A percentile compares a stretch with the other conserved stretches of the same genome.
Conservation (phyloP, 208 protist species). For the Crithidia mellificae region DNA sequence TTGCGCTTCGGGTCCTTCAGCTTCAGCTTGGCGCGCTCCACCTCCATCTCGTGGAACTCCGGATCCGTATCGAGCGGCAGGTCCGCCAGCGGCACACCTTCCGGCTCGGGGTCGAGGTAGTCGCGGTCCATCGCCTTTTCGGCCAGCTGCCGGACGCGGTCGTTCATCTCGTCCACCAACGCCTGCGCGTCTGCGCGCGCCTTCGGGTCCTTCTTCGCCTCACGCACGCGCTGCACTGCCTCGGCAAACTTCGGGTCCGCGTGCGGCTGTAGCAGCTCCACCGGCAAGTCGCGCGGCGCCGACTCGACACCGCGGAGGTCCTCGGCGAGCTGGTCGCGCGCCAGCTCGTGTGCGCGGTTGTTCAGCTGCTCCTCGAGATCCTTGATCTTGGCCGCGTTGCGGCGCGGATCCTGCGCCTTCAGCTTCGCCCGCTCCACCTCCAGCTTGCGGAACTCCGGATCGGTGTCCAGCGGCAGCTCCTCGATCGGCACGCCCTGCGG, state of each 20-base stretch:
- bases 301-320: conserved; percentile 60
- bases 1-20: conserved; percentile 60
- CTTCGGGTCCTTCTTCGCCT: conserved; percentile 46
- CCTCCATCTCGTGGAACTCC: conserved; percentile 62
- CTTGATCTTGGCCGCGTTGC: conserved; percentile 56
- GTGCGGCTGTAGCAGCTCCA: conserved; percentile 62
- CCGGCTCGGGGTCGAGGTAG: conserved; percentile 70
- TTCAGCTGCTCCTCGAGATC: conserved; percentile 71
- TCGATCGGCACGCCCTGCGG: conserved; percentile 64
- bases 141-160: conserved; percentile 52
- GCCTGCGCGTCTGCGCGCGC: conserved; percentile 35
- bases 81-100: conserved; percentile 59
- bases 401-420: conserved; percentile 59
- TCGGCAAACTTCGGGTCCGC: conserved; percentile 55
- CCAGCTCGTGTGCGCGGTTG: conserved; percentile 64
- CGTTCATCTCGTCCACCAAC: conserved; percentile 55
- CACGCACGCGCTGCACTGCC: conserved; percentile 45
- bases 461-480: conserved; percentile 63
- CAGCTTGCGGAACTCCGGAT: conserved; percentile 64
- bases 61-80: conserved; percentile 55
- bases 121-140: conserved; percentile 49
- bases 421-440: conserved; percentile 70
- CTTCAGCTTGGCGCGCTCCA: conserved; percentile 72
- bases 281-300: conserved; percentile 55
- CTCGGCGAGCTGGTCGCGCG: conserved; percentile 54